Base-by-base conservation (phyloP, 495 filamentous ascomycete species). In the Annulohypoxylon moriforme region DNA sequence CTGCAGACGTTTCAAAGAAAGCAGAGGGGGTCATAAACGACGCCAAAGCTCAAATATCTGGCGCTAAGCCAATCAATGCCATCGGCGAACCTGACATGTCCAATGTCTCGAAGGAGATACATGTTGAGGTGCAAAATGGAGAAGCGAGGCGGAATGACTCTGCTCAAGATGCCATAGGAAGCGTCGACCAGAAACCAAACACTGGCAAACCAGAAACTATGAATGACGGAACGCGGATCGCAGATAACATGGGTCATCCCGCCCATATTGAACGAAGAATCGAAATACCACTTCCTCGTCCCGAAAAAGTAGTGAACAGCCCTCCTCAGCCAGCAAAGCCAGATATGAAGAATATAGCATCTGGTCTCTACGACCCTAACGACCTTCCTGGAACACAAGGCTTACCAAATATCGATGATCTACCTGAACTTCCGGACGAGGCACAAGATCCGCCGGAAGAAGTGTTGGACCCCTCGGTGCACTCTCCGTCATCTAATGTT, bases 391-490 rank as follows among this genome's bases (percentile, higher is more conserved):
- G 49, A n/a, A 64, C 62, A 11, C 60, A 71, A 16, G 61, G 49
- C 55, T 46, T 75, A 42, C 70, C 38, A 24, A 71, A 65, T 46
- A 71, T 50, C 7, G 65, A 71, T 20, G 60, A 74, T 14, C 40
- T 77, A 8, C 68, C 72, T 20, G 36, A 55, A 6, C 47, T 75
- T 31, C 60, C 75, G 3, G 63, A 66, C 0, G 65, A 72, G 33
- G 50, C 58, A 9, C 63, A 75, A 60, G 76, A 77, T n/a, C 76
- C 76, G 0, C 76, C 73, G 1, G 76, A 78, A 50, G 73, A 78
- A 40, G 29, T 78, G 1, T 27, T 78, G 18, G 74, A 78, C 16
- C 76, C 76, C 2, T 74, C 76, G 1, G 69, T 72, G 16, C 76
- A 76, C 47, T 70, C 74, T 27, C 60, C 72, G 6, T 69, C 68